These are phyloP conservation scores for Bullera alba DNA, from an alignment of 768 basidiomycete species.

Conservation along the genomic window DNA sequence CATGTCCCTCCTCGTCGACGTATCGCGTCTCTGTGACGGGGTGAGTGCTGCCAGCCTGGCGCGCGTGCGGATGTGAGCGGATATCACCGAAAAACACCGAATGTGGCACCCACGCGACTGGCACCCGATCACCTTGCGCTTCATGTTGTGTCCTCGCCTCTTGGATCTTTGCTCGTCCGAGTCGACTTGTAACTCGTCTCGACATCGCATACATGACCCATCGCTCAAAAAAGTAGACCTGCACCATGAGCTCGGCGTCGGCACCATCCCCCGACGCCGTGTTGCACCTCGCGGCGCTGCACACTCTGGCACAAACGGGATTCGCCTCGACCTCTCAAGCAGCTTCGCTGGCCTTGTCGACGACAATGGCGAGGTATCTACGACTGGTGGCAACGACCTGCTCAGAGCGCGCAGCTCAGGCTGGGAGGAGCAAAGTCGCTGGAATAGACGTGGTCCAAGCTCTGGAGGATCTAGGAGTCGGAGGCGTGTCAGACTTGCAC, in stretches of 20 bases:
- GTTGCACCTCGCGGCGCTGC: conserved; percentile 31
- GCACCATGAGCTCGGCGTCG: conserved; percentile 6
- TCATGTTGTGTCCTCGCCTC: too few relatives aligned
- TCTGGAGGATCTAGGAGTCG: conserved; percentile 22
- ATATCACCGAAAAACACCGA: too few relatives aligned
- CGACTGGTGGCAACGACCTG: conserved; percentile 22
- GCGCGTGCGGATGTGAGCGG: too few relatives aligned
- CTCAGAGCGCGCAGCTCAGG: conserved; percentile 20
- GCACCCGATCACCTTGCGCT: too few relatives aligned
- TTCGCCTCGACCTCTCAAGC: conserved; percentile 36
- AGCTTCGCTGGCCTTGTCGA: conserved; percentile 28
- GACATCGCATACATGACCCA: too few relatives aligned
- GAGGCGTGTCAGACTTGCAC: conserved; percentile 17
- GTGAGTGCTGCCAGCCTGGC: too few relatives aligned
- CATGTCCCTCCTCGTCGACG: too few relatives aligned
- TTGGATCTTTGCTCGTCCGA: too few relatives aligned
- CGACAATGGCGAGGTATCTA: conserved; percentile 21
- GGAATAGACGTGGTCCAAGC: conserved; percentile 29
- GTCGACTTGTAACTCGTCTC: too few relatives aligned
- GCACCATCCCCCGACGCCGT: conserved; percentile 27
- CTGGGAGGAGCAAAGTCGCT: conserved; percentile 29
- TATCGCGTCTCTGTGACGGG: too few relatives aligned
- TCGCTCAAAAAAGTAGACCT: neutral
- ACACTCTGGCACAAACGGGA: conserved; percentile 26
- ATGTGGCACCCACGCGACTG: too few relatives aligned